Base-by-base conservation (phyloP, 1,284 basidiomycete genomes). In the Meripilus lineatus region DNA sequence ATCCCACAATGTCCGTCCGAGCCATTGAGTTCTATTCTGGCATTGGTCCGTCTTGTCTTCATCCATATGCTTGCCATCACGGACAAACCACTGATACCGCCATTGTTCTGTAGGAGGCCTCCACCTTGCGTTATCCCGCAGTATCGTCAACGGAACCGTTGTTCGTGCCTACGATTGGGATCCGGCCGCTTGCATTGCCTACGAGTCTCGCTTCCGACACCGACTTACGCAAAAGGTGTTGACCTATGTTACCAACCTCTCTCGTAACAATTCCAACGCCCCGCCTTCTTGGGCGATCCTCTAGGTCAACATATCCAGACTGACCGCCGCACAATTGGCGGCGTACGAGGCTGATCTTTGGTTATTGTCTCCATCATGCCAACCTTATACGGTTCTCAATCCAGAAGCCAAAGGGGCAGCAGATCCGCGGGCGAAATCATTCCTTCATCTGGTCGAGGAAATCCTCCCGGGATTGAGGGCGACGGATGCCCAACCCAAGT, bases 1-100 rank as follows among this genome's bases (percentile, higher is more conserved):
- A n/a, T n/a, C n/a, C n/a, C n/a, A n/a, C 25, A 23, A 40, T 44
- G 65, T 42, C 58, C 13, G 53, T 75, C 21, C 69, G 68, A 24
- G 79, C 75, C n/a, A 61, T 87, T 32, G 85, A 89, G 61, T 89
- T 89, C 56, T 89, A 84, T 63, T 77, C 77, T 40, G 85, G 86
- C 25, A 88, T 89, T 56, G 86, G 86, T 71, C 40, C 13, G 62
- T 57, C 35, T 15, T 30, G 22, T 30, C 13, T 38, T 8, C 37
- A 38, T 34, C n/a, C n/a, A n/a, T n/a, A n/a, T n/a, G n/a, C n/a
- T n/a, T n/a, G n/a, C n/a, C n/a, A n/a, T n/a, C n/a, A n/a, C 11
- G 15, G 14, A 13, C 32, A 44, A 20, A 13, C n/a, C 5, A 21
- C n/a, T 26, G 35, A 38, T 10, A 20, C 37, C 39, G 4, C 23